Evolutionary conservation across 148 eudicot species (phyloP).

Genomic region (Vaccinium corymbosum): DNA sequence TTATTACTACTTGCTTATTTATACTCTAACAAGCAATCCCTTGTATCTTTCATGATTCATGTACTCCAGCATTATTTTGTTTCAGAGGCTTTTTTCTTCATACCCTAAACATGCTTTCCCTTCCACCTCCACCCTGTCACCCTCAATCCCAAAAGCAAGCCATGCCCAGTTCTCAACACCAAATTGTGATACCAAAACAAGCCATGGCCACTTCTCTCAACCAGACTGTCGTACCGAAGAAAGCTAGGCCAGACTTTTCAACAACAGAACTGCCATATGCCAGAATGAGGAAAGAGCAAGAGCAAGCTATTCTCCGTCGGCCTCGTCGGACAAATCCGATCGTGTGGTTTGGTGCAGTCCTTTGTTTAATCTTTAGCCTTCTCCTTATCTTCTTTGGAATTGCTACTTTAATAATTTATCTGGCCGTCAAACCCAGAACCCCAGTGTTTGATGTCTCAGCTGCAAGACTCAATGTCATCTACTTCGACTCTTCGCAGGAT

Average conservation of each 20-base stretch:
- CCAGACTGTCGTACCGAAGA: conserved; percentile 26
- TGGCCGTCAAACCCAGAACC: conserved; percentile 51
- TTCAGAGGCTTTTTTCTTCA: background rate
- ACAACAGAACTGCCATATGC: conserved; percentile 16
- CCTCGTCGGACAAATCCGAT: conserved; percentile 69
- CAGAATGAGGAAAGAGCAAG: conserved; percentile 18
- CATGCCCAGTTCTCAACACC: conserved; percentile 25
- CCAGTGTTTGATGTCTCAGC: conserved; percentile 66
- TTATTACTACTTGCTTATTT: conserved; percentile 9
- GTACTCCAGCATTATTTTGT: conserved; percentile 1
- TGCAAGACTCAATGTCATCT: conserved; percentile 64
- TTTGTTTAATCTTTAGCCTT: conserved; percentile 63
- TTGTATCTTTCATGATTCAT: conserved; percentile 1
- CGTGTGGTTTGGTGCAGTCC: conserved; percentile 68
- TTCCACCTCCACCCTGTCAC: conserved; percentile 28
- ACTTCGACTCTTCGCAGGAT: conserved; percentile 61
- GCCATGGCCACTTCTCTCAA: conserved; percentile 23
- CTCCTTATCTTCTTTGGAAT: conserved; percentile 63
- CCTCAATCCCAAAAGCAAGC: conserved; percentile 23
- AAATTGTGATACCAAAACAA: conserved; percentile 7
- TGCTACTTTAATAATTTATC: conserved; percentile 52
- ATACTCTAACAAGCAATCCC: background rate
- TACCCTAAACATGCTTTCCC: conserved; percentile 17
- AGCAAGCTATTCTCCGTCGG: conserved; percentile 39
- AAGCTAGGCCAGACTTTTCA: conserved; percentile 22